Evolutionary conservation across 2,329 filamentous ascomycete genomes (phyloP), one percentile per base, ranked within the genome.

Genomic region (Phialocephala subalpina): DNA sequence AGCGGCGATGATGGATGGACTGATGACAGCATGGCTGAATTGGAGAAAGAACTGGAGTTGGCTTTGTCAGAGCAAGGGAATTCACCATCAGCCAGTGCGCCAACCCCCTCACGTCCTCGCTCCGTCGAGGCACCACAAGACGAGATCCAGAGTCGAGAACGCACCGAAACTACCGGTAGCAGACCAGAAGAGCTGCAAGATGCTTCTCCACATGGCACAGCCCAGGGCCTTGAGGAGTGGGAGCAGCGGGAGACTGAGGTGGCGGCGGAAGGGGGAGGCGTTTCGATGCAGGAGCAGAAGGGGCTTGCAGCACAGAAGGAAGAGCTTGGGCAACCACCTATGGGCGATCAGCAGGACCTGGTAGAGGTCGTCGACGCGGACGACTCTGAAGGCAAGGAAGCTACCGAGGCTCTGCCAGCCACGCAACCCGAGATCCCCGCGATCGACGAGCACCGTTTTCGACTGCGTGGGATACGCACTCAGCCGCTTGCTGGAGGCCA

Each of bases 21-120:
- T 40, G 45, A 70, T 61, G 56, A 69, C 36, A 64, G 58, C n/a
- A 67, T 68, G 45, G 59, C 58, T 69, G 55, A 65, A 66, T 62
- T 70, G 40, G 63, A 70, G 63, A 67, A 68, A 62, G 64, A 68
- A 66, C 45, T 71, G 36, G 62, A 57, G 42, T 65, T 71, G 60
- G 66, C 56, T 67, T 67, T 67, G 42, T 14, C 1, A 45, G 16
- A 42, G 40, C 16, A 42, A 42, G 4, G 18, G 40, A 42, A 42
- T 12, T 42, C 16, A 59, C 45, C n/a, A 65, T 68, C 59, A 22
- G 62, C 63, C 42, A 3, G n/a, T n/a, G 59, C 38, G 47, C 53
- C 49, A 42, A 64, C 27, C 62, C 62, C 67, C 38, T 56, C 58
- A 65, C 20, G 61, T 64, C 63, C 62, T 65, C 56, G 45, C 61